phyloP scores from a whole-genome alignment of 768 basidiomycete species.

The Tylopilus rubrobrunneus region DNA sequence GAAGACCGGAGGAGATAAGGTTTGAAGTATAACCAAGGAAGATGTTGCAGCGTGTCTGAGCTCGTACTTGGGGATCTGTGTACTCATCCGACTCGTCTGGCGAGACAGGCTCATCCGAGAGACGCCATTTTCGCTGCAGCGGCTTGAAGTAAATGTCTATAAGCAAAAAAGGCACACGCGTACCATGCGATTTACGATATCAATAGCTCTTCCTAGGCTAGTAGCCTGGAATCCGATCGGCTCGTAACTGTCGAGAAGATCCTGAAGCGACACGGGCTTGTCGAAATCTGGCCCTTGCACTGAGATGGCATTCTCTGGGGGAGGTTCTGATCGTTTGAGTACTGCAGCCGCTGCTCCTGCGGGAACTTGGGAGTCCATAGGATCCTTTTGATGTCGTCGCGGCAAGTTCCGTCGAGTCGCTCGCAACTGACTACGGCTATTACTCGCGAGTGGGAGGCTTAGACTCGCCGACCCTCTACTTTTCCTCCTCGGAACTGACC shows the following conservation, averaged over 20 bases:
- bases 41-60: slow-evolving; percentile 74
- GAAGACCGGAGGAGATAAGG: slow-evolving; percentile 93
- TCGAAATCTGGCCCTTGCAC: slow-evolving; percentile 91
- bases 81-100: slow-evolving; percentile 71
- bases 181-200: slow-evolving; percentile 93
- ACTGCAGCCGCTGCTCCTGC: slow-evolving; percentile 68
- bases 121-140: slow-evolving; percentile 76
- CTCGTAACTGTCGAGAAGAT: slow-evolving; percentile 75
- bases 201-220: slow-evolving; percentile 81
- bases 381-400: background rate
- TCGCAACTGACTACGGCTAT: background rate
- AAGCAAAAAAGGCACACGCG: slow-evolving; percentile 3
- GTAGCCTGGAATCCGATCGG: slow-evolving; percentile 98
- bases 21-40: slow-evolving; percentile 99
- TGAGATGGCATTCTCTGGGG: slow-evolving; percentile 59
- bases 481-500: background rate
- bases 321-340: slow-evolving; percentile 67
- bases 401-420: slow-evolving; percentile 26
- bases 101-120: slow-evolving; percentile 76
- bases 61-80: slow-evolving; percentile 53
- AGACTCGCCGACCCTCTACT: background rate
- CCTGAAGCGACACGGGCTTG: slow-evolving; percentile 55
- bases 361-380: slow-evolving; percentile 39
- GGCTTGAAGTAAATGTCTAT: background rate
- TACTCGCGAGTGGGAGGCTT: background rate